Base-by-base conservation (phyloP, 495 filamentous ascomycete genomes). In the Penicillium cosmopolitanum region DNA sequence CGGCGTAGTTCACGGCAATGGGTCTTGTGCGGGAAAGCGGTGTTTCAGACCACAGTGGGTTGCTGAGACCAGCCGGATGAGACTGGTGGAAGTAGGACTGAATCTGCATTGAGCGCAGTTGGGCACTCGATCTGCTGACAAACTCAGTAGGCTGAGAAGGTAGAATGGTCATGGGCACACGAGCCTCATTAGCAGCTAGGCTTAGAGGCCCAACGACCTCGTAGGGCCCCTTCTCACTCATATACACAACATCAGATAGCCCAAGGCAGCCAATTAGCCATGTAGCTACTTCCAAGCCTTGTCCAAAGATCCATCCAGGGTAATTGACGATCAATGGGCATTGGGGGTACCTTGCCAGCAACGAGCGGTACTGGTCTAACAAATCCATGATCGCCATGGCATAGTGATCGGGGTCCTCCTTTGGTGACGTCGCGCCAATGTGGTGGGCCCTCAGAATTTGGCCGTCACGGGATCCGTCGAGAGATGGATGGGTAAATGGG, bases 231-330 rank as follows among this genome's bases (percentile, higher is more conserved):
- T 86, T 85, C 56, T 85, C 81, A 23, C 88, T 91, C 84, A 90
- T 89, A 72, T 92, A 92, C 25, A 93, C 75, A 10, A 93, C 81
- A 56, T 89, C 85, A 2, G 84, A 80, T 0, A 82, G 67, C 7
- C 70, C 70, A 3, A 78, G 65, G 3, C 70, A 71, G 2, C 73
- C 65, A 57, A 93, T 81, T 2, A 95, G 74, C 50, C 86, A 84
- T 19, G 79, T 76, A 0, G 93, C 78, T 11, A 93, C 77, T 64
- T 92, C 88, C 5, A 93, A 73, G 2, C 89, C 89, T 8, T 85
- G 83, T 5, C 89, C 90, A 66, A 89, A 87, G 28, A 93, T 86
- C 91, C 91, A 95, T 19, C 91, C 91, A 2, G 90, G 86, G 12
- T 87, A 89, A 70, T 96, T 95, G 67, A 97, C 82, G 9, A 97